Percentiles rank a stretch among this genome's conserved stretches.
Conservation (phyloP, 352 stramenopile genomes). For the Pythium insidiosum region DNA sequence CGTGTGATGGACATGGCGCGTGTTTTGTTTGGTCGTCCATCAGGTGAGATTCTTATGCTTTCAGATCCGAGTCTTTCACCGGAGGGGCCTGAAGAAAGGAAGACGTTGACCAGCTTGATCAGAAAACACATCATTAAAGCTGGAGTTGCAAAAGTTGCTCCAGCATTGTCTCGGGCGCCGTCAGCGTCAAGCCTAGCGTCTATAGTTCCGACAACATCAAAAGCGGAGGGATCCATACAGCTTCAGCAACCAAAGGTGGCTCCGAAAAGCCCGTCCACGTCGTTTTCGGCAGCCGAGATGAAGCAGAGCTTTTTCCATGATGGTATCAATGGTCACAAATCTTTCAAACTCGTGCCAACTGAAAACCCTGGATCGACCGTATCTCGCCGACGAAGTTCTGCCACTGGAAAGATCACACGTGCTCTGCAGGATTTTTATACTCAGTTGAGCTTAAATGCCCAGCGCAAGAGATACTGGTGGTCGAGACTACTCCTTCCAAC, state of each 20-base stretch:
- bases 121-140: slow-evolving; percentile 39
- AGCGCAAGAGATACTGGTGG: slow-evolving; percentile 15
- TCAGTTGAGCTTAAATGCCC: slow-evolving; percentile 5
- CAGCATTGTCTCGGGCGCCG: too few relatives aligned
- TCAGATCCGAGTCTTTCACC: slow-evolving; percentile 6
- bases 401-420: neutral
- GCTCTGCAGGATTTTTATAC: slow-evolving; percentile 17
- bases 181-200: too few relatives aligned
- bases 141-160: slow-evolving; percentile 23
- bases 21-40: slow-evolving; percentile 22
- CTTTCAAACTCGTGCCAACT: too few relatives aligned
- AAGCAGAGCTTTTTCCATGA: too few relatives aligned
- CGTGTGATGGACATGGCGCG: slow-evolving; percentile 37
- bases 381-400: neutral
- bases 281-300: neutral
- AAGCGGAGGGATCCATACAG: too few relatives aligned
- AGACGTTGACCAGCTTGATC: slow-evolving; percentile 33
- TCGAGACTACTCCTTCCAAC: slow-evolving; percentile 21
- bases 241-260: neutral
- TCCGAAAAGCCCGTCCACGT: neutral
- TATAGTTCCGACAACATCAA: too few relatives aligned
- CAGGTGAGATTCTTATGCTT: slow-evolving; percentile 14
- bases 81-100: slow-evolving; percentile 21
- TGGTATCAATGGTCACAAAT: neutral
- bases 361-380: too few relatives aligned